phyloP scores from a whole-genome alignment of 2,329 filamentous ascomycete genomes.

The Fusarium buharicum region DNA sequence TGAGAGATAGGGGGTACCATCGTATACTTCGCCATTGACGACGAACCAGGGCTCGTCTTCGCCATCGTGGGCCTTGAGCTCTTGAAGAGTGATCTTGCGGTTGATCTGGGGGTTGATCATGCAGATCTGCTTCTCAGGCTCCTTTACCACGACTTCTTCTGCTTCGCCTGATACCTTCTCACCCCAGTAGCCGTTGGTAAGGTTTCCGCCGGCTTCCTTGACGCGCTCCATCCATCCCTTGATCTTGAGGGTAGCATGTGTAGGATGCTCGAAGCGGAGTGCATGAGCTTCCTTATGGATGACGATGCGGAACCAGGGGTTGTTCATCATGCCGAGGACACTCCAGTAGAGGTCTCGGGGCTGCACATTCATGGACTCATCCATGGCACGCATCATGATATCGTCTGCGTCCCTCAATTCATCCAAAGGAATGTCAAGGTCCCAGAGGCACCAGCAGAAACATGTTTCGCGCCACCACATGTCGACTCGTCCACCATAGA shows the following conservation, averaged over 20 bases:
- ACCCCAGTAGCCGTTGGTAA: slow-evolving; percentile 87
- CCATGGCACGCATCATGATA: slow-evolving; percentile 87
- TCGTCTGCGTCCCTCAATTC: slow-evolving; percentile 74
- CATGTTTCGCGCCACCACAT: slow-evolving; percentile 82
- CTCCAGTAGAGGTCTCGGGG: slow-evolving; percentile 97
- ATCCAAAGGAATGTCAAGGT: slow-evolving; percentile 71
- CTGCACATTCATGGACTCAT: slow-evolving; percentile 86
- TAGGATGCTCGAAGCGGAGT: slow-evolving; percentile 88
- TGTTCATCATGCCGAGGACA: slow-evolving; percentile 97
- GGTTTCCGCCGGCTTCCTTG: slow-evolving; percentile 82
- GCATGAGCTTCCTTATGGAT: slow-evolving; percentile 72
- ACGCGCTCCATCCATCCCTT: slow-evolving; percentile 95
- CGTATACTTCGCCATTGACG: slow-evolving; percentile 87
- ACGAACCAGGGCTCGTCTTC: slow-evolving; percentile 84
- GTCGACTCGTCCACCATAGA: slow-evolving; percentile 82
- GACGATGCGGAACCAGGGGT: slow-evolving; percentile 87
- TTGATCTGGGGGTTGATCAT: slow-evolving; percentile 78
- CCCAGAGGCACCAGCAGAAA: slow-evolving; percentile 96
- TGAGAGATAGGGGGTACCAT: slow-evolving; percentile 82
- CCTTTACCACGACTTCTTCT: slow-evolving; percentile 55
- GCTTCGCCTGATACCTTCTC: slow-evolving; percentile 70
- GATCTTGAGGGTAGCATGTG: slow-evolving; percentile 78
- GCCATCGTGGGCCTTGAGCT: slow-evolving; percentile 74
- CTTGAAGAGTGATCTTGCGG: slow-evolving; percentile 73
- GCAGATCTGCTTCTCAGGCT: slow-evolving; percentile 72